phyloP scores from a whole-genome alignment of 371 early-diverging fungal species.

The Rhizopus delemar region DNA sequence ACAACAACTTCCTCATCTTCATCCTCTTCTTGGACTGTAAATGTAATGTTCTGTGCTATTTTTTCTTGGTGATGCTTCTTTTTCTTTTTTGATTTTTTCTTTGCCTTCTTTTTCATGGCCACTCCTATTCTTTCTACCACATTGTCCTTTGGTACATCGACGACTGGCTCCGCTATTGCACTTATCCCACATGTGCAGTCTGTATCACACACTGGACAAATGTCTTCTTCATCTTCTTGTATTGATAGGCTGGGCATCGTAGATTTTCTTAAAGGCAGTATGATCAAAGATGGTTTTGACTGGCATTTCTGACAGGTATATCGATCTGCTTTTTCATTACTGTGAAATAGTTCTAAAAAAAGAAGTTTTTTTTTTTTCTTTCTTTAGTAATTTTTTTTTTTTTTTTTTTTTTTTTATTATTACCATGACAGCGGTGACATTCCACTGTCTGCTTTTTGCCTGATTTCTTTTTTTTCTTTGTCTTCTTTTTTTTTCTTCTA shows the following conservation, averaged over 20 bases:
- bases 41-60: conserved; percentile 1
- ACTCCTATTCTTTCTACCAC: conserved; percentile 15
- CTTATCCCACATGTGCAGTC: conserved; percentile 59
- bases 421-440: conserved; percentile 70
- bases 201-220: conserved; percentile 63
- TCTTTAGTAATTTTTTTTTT: not conserved
- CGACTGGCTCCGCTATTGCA: conserved; percentile 3
- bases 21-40: conserved; percentile 5
- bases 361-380: not conserved
- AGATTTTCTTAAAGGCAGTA: conserved; percentile 13
- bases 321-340: conserved; percentile 5
- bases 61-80: not conserved
- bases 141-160: not conserved
- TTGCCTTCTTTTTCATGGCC: conserved; percentile 13
- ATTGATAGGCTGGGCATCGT: conserved; percentile 11
- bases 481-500: conserved; percentile 9
- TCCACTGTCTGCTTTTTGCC: conserved; percentile 36
- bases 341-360: not conserved
- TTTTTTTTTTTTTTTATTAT: not conserved
- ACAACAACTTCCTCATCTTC: conserved; percentile 28
- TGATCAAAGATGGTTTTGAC: conserved; percentile 1
- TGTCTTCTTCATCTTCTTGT: conserved; percentile 50
- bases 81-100: conserved; percentile 15
- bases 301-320: conserved; percentile 11
- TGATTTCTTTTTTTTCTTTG: conserved; percentile 19